Percentiles rank a stretch among this genome's conserved stretches.
These are phyloP conservation scores for Aegilops speltoides DNA, from an alignment of 176 grass and related monocot genomes.

Conservation along the genomic window DNA sequence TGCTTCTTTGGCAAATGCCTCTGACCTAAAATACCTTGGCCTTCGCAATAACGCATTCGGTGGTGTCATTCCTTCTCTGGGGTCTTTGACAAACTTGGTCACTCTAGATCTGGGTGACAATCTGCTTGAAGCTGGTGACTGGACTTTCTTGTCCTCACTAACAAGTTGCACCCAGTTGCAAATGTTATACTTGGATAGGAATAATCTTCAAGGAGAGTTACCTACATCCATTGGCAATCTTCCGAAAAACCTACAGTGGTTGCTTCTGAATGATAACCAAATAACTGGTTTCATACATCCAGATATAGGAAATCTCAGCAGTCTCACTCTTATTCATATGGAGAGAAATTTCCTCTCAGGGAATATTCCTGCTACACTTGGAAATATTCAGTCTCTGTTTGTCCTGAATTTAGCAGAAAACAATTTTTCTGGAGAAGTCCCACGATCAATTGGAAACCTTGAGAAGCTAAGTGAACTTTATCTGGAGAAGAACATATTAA, in stretches of 20 bases:
- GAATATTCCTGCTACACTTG: neutral
- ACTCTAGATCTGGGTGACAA: neutral
- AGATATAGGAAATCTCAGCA: conserved; percentile 22
- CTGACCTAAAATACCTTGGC: neutral
- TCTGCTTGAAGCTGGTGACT: conserved; percentile 21
- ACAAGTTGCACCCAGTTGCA: conserved; percentile 5
- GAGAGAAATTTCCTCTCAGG: conserved; percentile 14
- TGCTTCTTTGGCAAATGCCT: conserved; percentile 24
- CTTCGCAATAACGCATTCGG: conserved; percentile 1
- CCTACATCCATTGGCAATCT: conserved; percentile 28
- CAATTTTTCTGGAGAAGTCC: conserved; percentile 30
- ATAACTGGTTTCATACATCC: conserved; percentile 1
- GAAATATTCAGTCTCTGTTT: neutral
- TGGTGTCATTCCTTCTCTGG: conserved; percentile 22
- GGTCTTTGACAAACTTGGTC: conserved; percentile 4
- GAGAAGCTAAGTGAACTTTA: conserved; percentile 20
- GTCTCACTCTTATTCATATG: conserved; percentile 2
- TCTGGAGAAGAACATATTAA: conserved; percentile 33
- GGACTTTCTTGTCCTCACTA: conserved; percentile 25
- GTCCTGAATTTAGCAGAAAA: conserved; percentile 27
- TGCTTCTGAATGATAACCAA: conserved; percentile 18
- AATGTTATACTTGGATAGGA: neutral
- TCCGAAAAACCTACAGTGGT: neutral
- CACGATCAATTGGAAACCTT: conserved; percentile 34
- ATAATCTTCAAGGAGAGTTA: conserved; percentile 31